Conservation (phyloP, 257 asterid species). For the Ballota nigra region DNA sequence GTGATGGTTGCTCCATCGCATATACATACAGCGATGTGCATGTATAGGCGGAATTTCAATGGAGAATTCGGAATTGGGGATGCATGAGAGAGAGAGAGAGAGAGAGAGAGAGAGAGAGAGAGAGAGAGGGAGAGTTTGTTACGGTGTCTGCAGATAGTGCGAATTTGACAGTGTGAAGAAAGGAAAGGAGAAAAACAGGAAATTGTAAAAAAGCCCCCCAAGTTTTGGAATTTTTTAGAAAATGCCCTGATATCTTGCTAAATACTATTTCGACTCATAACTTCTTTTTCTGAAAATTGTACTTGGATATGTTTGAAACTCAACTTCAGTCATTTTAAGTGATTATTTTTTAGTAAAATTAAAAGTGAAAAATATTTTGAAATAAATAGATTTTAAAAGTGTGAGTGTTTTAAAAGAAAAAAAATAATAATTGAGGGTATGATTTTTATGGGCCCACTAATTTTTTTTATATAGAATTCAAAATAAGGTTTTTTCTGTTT, state of each 20-base stretch:
- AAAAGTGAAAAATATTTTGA: too few species aligned
- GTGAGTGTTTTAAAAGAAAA: too few species aligned
- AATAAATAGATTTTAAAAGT: too few species aligned
- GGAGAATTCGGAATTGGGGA: not conserved
- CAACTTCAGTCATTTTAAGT: too few species aligned
- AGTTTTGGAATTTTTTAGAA: not conserved
- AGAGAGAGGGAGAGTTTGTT: conserved; percentile 4
- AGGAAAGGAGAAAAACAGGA: conserved; percentile 1
- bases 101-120: conserved; percentile 1
- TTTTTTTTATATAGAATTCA: too few species aligned
- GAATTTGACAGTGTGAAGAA: conserved; percentile 12
- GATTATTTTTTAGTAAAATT: too few species aligned
- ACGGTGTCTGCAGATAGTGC: not conserved
- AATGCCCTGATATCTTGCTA: not conserved
- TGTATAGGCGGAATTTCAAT: conserved; percentile 12
- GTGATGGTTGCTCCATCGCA: conserved; percentile 41
- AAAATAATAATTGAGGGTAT: too few species aligned
- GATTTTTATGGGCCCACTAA: too few species aligned
- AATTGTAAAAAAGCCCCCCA: not conserved
- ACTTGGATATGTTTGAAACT: too few species aligned
- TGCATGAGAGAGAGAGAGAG: conserved; percentile 22
- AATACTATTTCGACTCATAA: too few species aligned
- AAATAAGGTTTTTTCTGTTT: too few species aligned
- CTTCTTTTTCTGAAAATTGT: too few species aligned
- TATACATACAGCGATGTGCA: conserved; percentile 1